Conservation (phyloP, 2,329 filamentous ascomycete genomes). For the Colletotrichum falcatum region DNA sequence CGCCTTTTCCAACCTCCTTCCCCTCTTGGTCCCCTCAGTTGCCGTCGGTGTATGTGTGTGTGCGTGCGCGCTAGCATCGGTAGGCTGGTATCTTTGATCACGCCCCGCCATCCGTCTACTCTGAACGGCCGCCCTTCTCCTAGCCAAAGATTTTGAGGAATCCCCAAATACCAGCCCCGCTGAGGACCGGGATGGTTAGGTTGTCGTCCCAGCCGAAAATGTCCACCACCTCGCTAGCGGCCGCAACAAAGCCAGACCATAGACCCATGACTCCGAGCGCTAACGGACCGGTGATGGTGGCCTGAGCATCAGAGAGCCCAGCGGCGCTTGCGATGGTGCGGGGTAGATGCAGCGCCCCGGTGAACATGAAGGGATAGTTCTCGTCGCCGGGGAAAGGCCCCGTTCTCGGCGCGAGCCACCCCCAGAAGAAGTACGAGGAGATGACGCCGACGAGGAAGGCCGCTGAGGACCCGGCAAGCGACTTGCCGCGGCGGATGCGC, state of each 20-base stretch:
- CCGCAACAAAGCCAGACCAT: slow-evolving; percentile 89
- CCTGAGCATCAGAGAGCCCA: slow-evolving; percentile 69
- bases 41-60: slow-evolving; percentile 5
- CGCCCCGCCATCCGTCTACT: slow-evolving; percentile 12
- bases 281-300: slow-evolving; percentile 74
- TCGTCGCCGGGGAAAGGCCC: slow-evolving; percentile 78
- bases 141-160: slow-evolving; percentile 89
- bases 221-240: slow-evolving; percentile 90
- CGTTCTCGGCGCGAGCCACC: slow-evolving; percentile 78
- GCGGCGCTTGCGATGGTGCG: slow-evolving; percentile 66
- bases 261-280: slow-evolving; percentile 86
- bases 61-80: slow-evolving; percentile 16
- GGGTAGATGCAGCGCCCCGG: slow-evolving; percentile 80
- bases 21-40: slow-evolving; percentile 30
- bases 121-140: slow-evolving; percentile 34
- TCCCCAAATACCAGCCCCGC: slow-evolving; percentile 88
- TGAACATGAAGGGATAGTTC: slow-evolving; percentile 81
- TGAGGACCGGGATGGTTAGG: slow-evolving; percentile 93
- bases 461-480: slow-evolving; percentile 86
- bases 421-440: slow-evolving; percentile 90
- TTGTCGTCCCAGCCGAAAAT: slow-evolving; percentile 97
- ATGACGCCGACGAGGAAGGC: slow-evolving; percentile 86
- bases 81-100: slow-evolving; percentile 18
- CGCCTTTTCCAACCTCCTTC: slow-evolving; percentile 11
- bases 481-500: slow-evolving; percentile 87